Percentiles rank a stretch among this genome's conserved stretches.
Evolutionary conservation across 495 filamentous ascomycete species (phyloP).

Genomic region (Penicillium paradoxum): DNA sequence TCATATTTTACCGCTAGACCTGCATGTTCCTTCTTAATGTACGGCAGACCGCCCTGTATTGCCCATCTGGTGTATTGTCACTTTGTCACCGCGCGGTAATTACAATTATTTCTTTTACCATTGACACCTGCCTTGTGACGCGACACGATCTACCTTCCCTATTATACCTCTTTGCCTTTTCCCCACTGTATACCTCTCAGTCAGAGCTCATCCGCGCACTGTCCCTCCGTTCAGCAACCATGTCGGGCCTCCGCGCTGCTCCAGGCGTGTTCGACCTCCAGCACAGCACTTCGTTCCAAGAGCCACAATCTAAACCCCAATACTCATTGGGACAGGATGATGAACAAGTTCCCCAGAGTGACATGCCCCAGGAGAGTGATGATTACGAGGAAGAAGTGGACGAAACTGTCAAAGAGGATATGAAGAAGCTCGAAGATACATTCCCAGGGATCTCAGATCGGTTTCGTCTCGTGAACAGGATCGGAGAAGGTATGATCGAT

Average conservation of each 20-base stretch:
- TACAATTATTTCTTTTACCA: not conserved
- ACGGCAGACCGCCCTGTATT: conserved; percentile 3
- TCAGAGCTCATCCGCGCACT: not conserved
- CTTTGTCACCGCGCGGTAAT: conserved; percentile 1
- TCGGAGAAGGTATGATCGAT: conserved; percentile 72
- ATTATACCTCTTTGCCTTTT: not conserved
- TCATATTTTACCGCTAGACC: conserved; percentile 2
- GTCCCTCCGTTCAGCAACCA: conserved; percentile 5
- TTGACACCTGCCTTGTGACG: too few species aligned
- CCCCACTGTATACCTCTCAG: not conserved
- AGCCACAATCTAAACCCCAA: conserved; percentile 9
- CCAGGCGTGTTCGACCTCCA: conserved; percentile 26
- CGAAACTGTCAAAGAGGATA: conserved; percentile 71
- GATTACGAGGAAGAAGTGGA: conserved; percentile 55
- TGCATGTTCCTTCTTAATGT: not conserved
- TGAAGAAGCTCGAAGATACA: conserved; percentile 72
- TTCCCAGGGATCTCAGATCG: conserved; percentile 78
- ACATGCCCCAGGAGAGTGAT: conserved; percentile 15
- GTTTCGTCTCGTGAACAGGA: conserved; percentile 91
- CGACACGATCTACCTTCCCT: not conserved
- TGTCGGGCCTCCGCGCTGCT: conserved; percentile 28
- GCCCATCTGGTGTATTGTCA: not conserved
- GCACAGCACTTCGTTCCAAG: conserved; percentile 13
- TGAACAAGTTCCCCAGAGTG: conserved; percentile 22
- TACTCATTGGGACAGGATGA: conserved; percentile 30